Percentiles rank a stretch among this genome's conserved stretches.
These are phyloP conservation scores for Gracilaria vermiculophylla DNA, from an alignment of 23 red algal species.

Conservation along the genomic window DNA sequence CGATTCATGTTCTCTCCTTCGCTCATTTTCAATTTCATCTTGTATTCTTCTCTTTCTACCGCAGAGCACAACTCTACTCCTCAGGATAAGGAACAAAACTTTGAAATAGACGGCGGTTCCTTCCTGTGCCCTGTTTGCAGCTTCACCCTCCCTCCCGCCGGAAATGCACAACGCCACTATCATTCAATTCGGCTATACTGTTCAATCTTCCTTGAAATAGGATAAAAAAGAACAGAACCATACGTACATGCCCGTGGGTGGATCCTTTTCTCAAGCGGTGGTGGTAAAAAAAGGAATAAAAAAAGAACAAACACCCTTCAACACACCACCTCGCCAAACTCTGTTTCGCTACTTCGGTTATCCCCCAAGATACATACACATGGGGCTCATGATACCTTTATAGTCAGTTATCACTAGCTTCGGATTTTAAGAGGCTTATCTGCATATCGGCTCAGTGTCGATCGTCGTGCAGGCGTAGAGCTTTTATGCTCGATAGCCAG, in stretches of 20 bases:
- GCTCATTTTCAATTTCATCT: too few species aligned
- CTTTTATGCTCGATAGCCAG: conserved; percentile 83
- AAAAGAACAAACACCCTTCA: not conserved
- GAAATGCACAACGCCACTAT: not conserved
- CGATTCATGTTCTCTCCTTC: too few species aligned
- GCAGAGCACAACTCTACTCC: too few species aligned
- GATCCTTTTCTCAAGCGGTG: not conserved
- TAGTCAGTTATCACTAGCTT: conserved; percentile 60
- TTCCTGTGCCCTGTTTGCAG: not conserved
- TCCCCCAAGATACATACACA: conserved; percentile 28
- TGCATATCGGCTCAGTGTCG: conserved; percentile 49
- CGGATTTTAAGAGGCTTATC: conserved; percentile 90
- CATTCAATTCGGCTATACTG: not conserved
- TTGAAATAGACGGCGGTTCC: not conserved
- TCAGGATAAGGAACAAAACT: too few species aligned
- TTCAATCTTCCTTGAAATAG: not conserved
- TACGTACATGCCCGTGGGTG: not conserved
- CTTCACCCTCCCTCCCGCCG: not conserved
- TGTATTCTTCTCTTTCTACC: too few species aligned
- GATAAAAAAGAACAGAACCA: not conserved
- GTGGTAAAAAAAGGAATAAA: not conserved
- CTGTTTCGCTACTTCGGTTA: not conserved
- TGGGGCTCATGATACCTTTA: conserved; percentile 23
- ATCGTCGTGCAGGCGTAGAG: conserved; percentile 21
- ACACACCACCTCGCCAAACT: not conserved